Conservation (phyloP, 306 rosid genomes). For the Ormosia emarginata region DNA sequence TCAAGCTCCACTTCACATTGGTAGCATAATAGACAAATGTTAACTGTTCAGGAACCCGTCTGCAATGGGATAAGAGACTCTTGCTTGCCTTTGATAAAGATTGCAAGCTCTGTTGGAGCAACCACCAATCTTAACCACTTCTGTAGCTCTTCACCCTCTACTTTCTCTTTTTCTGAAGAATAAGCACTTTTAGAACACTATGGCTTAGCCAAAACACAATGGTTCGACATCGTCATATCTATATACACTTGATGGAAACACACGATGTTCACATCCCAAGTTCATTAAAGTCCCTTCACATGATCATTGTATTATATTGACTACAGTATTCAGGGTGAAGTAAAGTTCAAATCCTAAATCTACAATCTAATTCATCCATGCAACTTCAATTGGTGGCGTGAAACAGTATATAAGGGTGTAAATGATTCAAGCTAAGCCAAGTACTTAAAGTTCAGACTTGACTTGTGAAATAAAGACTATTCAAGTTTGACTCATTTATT, state of each 20-base stretch:
- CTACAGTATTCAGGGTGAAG: neutral
- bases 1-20: constrained; percentile 25
- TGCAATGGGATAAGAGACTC: constrained; percentile 66
- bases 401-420: neutral
- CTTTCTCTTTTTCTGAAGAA: constrained; percentile 85
- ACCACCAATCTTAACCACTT: constrained; percentile 90
- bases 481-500: no score
- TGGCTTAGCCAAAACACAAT: neutral
- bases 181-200: constrained; percentile 31
- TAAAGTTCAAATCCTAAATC: neutral
- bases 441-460: no score
- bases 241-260: neutral
- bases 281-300: neutral
- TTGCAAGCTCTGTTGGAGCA: constrained; percentile 80
- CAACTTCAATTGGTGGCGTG: neutral
- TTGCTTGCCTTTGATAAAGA: constrained; percentile 72
- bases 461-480: no score
- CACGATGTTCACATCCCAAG: neutral
- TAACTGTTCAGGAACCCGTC: constrained; percentile 31
- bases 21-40: constrained; percentile 19
- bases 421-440: no score
- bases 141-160: constrained; percentile 92
- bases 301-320: neutral
- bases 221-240: neutral
- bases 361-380: neutral